phyloP scores from a whole-genome alignment of 208 protist genomes.

The Leishmania major region DNA sequence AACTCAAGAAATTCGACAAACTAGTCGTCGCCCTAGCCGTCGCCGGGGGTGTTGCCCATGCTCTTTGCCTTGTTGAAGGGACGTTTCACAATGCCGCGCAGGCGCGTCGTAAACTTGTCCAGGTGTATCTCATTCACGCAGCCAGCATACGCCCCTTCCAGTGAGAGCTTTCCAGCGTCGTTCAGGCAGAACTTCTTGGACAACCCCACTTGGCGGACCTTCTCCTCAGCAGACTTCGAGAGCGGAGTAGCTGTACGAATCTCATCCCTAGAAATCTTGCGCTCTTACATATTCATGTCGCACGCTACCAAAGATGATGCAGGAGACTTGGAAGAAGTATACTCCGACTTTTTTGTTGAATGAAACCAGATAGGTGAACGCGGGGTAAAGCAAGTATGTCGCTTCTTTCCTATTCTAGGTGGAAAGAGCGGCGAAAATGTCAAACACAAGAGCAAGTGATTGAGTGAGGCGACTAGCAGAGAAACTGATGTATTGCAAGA shows the following conservation, averaged over 20 bases:
- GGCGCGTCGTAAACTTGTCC: constrained; percentile 45
- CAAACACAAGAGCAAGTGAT: not conserved
- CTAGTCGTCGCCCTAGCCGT: constrained; percentile 34
- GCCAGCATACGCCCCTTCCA: constrained; percentile 65
- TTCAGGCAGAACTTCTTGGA: constrained; percentile 79
- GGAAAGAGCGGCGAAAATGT: not conserved
- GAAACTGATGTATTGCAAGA: not conserved
- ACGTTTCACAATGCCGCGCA: constrained; percentile 75
- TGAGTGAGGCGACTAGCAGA: not conserved
- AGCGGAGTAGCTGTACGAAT: constrained; percentile 36
- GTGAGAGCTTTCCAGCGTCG: constrained; percentile 46
- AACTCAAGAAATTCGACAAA: constrained; percentile 78
- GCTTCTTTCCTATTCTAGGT: not conserved
- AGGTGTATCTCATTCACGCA: constrained; percentile 23
- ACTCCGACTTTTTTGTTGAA: not conserved
- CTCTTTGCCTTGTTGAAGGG: constrained; percentile 81
- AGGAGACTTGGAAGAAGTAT: constrained; percentile 23
- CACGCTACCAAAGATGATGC: not conserved
- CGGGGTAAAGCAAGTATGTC: not conserved
- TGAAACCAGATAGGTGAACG: not conserved
- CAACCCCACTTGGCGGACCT: constrained; percentile 59
- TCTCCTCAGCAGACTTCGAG: constrained; percentile 40
- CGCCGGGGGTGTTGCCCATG: constrained; percentile 41
- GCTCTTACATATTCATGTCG: constrained; percentile 36
- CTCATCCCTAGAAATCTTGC: constrained; percentile 44